These are phyloP conservation scores for Filobasidium wieringae DNA, from an alignment of 768 basidiomycete species.

Conservation along the genomic window DNA sequence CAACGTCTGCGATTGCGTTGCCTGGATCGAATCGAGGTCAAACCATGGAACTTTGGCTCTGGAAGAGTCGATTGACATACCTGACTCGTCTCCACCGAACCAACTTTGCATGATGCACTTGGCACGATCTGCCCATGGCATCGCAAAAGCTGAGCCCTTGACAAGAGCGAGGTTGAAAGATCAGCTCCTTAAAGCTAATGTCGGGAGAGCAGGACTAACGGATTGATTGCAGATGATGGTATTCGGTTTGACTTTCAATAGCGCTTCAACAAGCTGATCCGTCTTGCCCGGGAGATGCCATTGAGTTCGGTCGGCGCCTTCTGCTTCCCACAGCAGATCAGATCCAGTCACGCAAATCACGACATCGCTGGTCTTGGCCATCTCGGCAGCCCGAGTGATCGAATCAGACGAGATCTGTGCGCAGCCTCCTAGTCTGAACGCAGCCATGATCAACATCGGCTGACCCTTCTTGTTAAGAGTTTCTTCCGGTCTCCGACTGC, in stretches of 20 bases:
- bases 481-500: conserved; percentile 56
- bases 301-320: conserved; percentile 55
- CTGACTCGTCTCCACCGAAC: conserved; percentile 65
- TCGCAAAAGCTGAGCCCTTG: conserved; percentile 1
- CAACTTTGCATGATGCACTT: conserved; percentile 51
- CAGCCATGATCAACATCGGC: not conserved
- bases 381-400: conserved; percentile 37
- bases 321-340: conserved; percentile 54
- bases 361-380: conserved; percentile 47
- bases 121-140: conserved; percentile 9
- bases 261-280: conserved; percentile 48
- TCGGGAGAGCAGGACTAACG: no score
- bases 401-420: conserved; percentile 44
- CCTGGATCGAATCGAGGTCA: not conserved
- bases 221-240: conserved; percentile 8
- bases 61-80: not conserved
- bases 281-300: conserved; percentile 57
- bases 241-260: conserved; percentile 2
- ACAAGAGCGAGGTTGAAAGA: no score
- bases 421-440: conserved; percentile 54
- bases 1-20: conserved; percentile 55
- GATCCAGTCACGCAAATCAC: conserved; percentile 53
- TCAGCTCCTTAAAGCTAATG: no score
- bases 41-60: conserved; percentile 35
- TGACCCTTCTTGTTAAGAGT: conserved; percentile 45